Evolutionary conservation across 169 alveolate genomes (phyloP), one percentile per base, ranked within the genome.

Genomic region (Eimeria acervulina): DNA sequence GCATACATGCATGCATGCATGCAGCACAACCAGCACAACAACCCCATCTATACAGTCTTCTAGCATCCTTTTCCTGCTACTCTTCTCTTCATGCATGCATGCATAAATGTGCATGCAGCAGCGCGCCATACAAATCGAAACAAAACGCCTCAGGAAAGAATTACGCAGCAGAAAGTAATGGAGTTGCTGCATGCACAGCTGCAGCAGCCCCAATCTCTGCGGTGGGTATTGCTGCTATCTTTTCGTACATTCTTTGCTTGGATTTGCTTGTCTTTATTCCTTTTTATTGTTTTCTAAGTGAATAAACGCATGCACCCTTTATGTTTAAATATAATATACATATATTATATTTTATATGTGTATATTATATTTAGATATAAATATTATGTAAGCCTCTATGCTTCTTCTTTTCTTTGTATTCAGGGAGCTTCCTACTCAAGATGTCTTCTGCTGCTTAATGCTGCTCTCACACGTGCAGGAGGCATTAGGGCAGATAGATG

Each of bases 381-480:
- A n/a, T n/a, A n/a, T n/a, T n/a, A n/a, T n/a, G n/a, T n/a, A n/a
- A n/a, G n/a, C n/a, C n/a, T n/a, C n/a, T n/a, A n/a, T n/a, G n/a
- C n/a, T n/a, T n/a, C n/a, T 21, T 38, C 44, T 21, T n/a, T 5
- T 83, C 28, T 12, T 38, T 17, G 19, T 47, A n/a, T 31, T 70
- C 44, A 83, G 91, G 51, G 66, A 38, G 13, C 51, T 83, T 83
- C 91, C 91, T 40, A 83, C 66, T 47, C 74, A 83, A 12, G 91
- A 83, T n/a, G 91, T 38, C 36, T 47, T 51, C 33, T 83, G 44
- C 47, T 36, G 74, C 47, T 28, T 83, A 52, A 83, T 83, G 91
- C 91, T 83, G 55, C 91, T 83, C 26, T 51, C 91, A 26, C 70
- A 83, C 44, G 91, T 83, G 40, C 72, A 83, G 17, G 91, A 83